Percentiles rank a stretch among this genome's conserved stretches.
These are phyloP conservation scores for Leonotis leonurus DNA, from an alignment of 257 asterid species.

Conservation along the genomic window DNA sequence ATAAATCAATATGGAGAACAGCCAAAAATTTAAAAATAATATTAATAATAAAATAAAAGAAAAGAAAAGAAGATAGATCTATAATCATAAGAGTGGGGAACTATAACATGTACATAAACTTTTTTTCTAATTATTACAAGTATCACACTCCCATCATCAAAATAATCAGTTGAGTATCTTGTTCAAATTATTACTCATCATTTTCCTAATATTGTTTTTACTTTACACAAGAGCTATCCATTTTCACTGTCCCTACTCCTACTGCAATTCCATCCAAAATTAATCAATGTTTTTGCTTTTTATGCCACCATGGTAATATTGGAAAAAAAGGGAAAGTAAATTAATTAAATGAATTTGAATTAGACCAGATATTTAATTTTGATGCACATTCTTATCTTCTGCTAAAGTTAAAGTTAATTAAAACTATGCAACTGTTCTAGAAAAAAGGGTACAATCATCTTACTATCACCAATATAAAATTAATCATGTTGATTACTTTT, in stretches of 20 bases:
- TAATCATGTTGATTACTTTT: no score
- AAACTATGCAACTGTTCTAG: no score
- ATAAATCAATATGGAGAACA: constrained; percentile 58
- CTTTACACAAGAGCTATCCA: constrained; percentile 33
- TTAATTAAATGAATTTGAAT: no score
- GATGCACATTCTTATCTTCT: constrained; percentile 7
- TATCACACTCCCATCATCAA: constrained; percentile 39
- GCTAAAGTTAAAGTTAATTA: constrained; percentile 7
- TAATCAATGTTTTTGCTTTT: constrained; percentile 29
- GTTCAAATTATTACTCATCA: constrained; percentile 72
- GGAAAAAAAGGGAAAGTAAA: neutral
- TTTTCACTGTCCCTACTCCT: constrained; percentile 41
- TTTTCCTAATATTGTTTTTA: constrained; percentile 49
- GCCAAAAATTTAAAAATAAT: constrained; percentile 39
- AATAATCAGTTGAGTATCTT: constrained; percentile 62
- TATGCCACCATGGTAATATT: neutral
- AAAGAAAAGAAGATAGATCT: no score
- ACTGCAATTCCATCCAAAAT: constrained; percentile 23
- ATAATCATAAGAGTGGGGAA: constrained; percentile 51
- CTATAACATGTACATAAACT: constrained; percentile 36
- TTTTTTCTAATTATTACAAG: constrained; percentile 45
- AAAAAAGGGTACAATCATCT: no score
- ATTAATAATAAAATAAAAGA: no score
- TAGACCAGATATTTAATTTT: neutral
- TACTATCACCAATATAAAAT: no score